phyloP scores from a whole-genome alignment of 345 rosid species.

The Citrus reticulata region DNA sequence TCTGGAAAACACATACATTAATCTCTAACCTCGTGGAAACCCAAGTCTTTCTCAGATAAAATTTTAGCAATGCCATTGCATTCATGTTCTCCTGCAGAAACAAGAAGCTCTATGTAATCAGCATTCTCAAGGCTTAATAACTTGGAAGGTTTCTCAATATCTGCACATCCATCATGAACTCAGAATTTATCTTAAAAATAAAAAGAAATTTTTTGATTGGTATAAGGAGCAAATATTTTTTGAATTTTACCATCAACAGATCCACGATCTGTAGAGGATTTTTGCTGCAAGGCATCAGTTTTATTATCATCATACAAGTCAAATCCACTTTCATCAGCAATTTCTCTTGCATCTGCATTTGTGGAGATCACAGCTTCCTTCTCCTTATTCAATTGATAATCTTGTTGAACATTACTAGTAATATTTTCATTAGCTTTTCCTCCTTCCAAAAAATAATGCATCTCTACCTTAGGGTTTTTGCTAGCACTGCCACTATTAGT shows the following conservation, averaged over 20 bases:
- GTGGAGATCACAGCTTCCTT: conserved; percentile 3
- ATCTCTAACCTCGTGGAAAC: conserved; percentile 24
- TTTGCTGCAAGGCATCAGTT: conserved; percentile 2
- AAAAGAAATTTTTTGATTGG: not conserved
- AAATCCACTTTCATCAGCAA: conserved; percentile 13
- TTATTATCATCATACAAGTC: conserved; percentile 15
- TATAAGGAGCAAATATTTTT: not conserved
- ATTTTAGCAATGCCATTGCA: not conserved
- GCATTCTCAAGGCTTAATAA: not conserved
- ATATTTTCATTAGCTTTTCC: not conserved
- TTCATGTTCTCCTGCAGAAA: conserved; percentile 4
- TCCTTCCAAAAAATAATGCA: not conserved
- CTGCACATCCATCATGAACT: conserved; percentile 4
- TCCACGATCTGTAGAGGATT: conserved; percentile 3
- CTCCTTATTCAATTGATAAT: not conserved
- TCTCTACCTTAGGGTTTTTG: not conserved
- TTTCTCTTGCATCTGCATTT: conserved; percentile 25
- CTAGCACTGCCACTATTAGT: not conserved
- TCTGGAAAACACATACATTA: not conserved
- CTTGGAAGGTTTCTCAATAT: conserved; percentile 16
- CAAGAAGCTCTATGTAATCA: conserved; percentile 14
- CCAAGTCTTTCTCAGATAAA: not conserved
- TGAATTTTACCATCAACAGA: conserved; percentile 16
- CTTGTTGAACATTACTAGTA: not conserved
- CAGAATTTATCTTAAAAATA: not conserved